A percentile compares a stretch with the other conserved stretches of the same genome.
phyloP scores from a whole-genome alignment of 106 monocot species.

The Dioscorea dumetorum region DNA sequence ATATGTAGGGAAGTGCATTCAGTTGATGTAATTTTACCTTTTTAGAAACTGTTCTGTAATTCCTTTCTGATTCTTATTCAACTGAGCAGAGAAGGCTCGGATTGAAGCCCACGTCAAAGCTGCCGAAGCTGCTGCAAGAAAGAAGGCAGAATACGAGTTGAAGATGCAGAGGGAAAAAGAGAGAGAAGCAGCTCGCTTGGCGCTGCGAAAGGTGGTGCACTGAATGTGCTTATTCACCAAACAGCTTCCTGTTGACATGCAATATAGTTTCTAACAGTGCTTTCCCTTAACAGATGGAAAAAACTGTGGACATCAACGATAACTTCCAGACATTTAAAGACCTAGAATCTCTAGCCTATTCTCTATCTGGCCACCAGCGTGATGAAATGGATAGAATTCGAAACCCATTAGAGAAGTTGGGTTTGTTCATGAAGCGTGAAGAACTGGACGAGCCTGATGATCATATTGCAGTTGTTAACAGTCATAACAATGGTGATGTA shows the following conservation, averaged over 20 bases:
- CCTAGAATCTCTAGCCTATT: constrained; percentile 24
- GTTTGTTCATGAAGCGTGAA: constrained; percentile 50
- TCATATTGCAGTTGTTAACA: neutral
- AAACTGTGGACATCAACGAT: constrained; percentile 56
- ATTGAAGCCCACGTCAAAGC: constrained; percentile 55
- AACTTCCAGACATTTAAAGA: constrained; percentile 30
- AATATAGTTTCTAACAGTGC: neutral
- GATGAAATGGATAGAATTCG: constrained; percentile 4
- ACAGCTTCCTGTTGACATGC: too few species aligned
- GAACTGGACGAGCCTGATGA: constrained; percentile 31
- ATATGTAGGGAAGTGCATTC: too few species aligned
- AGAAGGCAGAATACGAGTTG: constrained; percentile 32
- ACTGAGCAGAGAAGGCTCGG: constrained; percentile 43
- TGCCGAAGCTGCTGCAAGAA: constrained; percentile 24
- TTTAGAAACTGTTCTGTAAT: neutral
- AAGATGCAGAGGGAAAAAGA: constrained; percentile 47
- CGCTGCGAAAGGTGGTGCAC: constrained; percentile 36
- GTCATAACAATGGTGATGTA: constrained; percentile 1
- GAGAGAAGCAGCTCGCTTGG: constrained; percentile 62
- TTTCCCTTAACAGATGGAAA: constrained; percentile 39
- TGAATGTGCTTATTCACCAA: neutral
- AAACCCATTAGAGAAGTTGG: constrained; percentile 41
- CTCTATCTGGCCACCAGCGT: neutral
- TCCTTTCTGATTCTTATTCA: neutral
- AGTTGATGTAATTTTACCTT: neutral